A percentile compares a stretch with the other conserved stretches of the same genome.
These are phyloP conservation scores for Leucocoprinus sp. DNA, from an alignment of 768 basidiomycete species.

Conservation along the genomic window DNA sequence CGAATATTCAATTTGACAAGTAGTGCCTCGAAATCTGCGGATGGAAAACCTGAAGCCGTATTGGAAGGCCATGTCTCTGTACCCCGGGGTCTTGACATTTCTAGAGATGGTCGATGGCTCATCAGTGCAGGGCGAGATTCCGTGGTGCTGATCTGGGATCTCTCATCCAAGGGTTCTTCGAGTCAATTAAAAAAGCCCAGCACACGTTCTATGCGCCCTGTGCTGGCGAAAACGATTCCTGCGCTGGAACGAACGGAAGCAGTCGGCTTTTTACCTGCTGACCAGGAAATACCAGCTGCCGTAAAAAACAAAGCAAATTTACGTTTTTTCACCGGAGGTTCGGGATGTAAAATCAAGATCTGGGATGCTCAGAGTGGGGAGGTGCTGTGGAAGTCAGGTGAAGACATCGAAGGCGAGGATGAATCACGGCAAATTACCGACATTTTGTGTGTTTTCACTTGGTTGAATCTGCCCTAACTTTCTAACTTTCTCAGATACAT, in stretches of 20 bases:
- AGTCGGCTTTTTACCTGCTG: constrained; percentile 57
- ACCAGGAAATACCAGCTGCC: constrained; percentile 40
- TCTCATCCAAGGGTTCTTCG: constrained; percentile 31
- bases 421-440: constrained; percentile 81
- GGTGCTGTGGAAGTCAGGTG: constrained; percentile 51
- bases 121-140: constrained; percentile 90
- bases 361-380: constrained; percentile 74
- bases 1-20: constrained; percentile 86
- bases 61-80: constrained; percentile 95
- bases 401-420: constrained; percentile 50
- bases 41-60: constrained; percentile 64
- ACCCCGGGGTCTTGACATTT: constrained; percentile 83
- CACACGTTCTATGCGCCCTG: constrained; percentile 33
- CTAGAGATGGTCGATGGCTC: constrained; percentile 80
- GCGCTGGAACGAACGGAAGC: constrained; percentile 83
- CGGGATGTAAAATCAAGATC: constrained; percentile 76
- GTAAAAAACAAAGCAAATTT: constrained; percentile 33
- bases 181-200: constrained; percentile 28
- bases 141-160: constrained; percentile 89
- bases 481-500: constrained; percentile 53
- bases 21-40: constrained; percentile 45
- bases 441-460: constrained; percentile 55
- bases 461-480: constrained; percentile 2
- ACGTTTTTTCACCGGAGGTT: constrained; percentile 83
- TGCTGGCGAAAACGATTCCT: constrained; percentile 70